Percentiles rank a stretch among this genome's conserved stretches.
These are phyloP conservation scores for Hanseniaspora singularis DNA, from an alignment of 805 yeast genomes.

Conservation along the genomic window DNA sequence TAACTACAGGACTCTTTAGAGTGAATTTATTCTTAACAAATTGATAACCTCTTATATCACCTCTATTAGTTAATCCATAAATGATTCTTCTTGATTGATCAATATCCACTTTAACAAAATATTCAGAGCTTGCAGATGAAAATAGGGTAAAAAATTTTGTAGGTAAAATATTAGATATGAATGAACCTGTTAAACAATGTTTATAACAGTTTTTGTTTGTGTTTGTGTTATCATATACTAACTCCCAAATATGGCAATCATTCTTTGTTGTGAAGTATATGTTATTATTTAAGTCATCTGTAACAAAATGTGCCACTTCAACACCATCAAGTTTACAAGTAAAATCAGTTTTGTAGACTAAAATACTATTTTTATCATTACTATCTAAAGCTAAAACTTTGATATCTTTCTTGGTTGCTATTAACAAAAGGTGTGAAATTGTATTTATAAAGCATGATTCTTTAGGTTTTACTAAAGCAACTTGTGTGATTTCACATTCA, in stretches of 20 bases:
- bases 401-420: conserved; percentile 71
- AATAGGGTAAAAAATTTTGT: conserved; percentile 25
- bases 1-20: conserved; percentile 34
- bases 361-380: conserved; percentile 37
- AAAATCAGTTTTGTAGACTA: conserved; percentile 72
- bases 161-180: conserved; percentile 43
- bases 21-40: conserved; percentile 33
- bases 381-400: conserved; percentile 59
- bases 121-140: conserved; percentile 18
- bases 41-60: conserved; percentile 69
- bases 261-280: conserved; percentile 74
- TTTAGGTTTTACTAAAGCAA: conserved; percentile 70
- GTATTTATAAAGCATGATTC: conserved; percentile 66
- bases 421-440: conserved; percentile 58
- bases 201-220: conserved; percentile 72
- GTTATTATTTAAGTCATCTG: conserved; percentile 56
- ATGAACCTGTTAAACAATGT: conserved; percentile 66
- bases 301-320: conserved; percentile 49
- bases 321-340: conserved; percentile 69
- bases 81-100: conserved; percentile 69
- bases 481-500: conserved; percentile 62
- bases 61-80: conserved; percentile 71
- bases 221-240: conserved; percentile 69
- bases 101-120: conserved; percentile 47
- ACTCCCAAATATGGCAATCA: conserved; percentile 72